These are phyloP conservation scores for Cucumis sativus DNA, from an alignment of 306 rosid species.

Conservation along the genomic window Cucumber_9930_V3 NC_026661.2:19018501-19019000, in stretches of 20 bases:
- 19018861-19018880: neutral
- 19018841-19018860: neutral
- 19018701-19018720: constrained; percentile 81
- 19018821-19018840: neutral
- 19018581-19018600: constrained; percentile 53
- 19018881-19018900: neutral
- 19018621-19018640: constrained; percentile 81
- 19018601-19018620: constrained; percentile 63
- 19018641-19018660: constrained; percentile 89
- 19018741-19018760: constrained; percentile 45
- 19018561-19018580: constrained; percentile 92
- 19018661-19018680: constrained; percentile 78
- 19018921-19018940: neutral
- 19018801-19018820: neutral
- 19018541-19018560: constrained; percentile 77
- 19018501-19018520: constrained; percentile 60
- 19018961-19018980: neutral
- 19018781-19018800: neutral
- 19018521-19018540: constrained; percentile 70
- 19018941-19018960: neutral
- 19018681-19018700: constrained; percentile 69
- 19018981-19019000: neutral
- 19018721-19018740: constrained; percentile 94
- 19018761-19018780: neutral
- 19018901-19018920: neutral